Evolutionary conservation across 495 filamentous ascomycete species (phyloP).

Genomic region (Lichina pygmaea): DNA sequence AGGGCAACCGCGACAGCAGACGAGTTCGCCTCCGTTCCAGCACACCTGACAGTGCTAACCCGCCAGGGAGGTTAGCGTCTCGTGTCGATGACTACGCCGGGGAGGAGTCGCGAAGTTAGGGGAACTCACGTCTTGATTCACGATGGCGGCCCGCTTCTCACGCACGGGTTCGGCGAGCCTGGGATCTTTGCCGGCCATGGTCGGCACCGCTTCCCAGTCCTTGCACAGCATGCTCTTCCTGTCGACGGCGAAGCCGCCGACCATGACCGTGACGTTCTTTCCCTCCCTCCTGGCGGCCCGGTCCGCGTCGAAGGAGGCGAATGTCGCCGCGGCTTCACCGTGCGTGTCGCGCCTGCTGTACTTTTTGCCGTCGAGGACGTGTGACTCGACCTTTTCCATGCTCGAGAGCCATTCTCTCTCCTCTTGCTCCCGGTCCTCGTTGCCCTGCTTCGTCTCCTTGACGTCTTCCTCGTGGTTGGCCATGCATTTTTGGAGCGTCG

Average conservation of each 20-base stretch:
- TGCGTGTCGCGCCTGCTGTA: constrained; percentile 9
- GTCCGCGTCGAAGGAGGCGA: constrained; percentile 14
- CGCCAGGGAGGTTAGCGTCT: neutral
- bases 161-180: constrained; percentile 18
- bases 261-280: constrained; percentile 31
- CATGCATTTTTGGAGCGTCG: constrained; percentile 27
- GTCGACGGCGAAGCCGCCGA: constrained; percentile 29
- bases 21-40: constrained; percentile 19
- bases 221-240: constrained; percentile 28
- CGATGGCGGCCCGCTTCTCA: constrained; percentile 16
- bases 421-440: constrained; percentile 17
- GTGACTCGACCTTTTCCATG: constrained; percentile 30
- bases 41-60: constrained; percentile 27
- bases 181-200: constrained; percentile 26
- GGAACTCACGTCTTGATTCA: constrained; percentile 19
- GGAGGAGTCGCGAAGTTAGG: neutral
- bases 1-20: constrained; percentile 26
- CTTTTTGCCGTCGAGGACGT: constrained; percentile 30
- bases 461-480: constrained; percentile 21
- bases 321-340: constrained; percentile 4
- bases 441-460: constrained; percentile 16
- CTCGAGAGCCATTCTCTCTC: constrained; percentile 29
- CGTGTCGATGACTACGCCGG: neutral
- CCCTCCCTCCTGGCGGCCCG: constrained; percentile 22
- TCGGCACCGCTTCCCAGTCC: constrained; percentile 29